Percentiles rank a stretch among this genome's conserved stretches.
phyloP scores from a whole-genome alignment of 1,284 basidiomycete genomes.

The Cryptococcus sp. region DNA sequence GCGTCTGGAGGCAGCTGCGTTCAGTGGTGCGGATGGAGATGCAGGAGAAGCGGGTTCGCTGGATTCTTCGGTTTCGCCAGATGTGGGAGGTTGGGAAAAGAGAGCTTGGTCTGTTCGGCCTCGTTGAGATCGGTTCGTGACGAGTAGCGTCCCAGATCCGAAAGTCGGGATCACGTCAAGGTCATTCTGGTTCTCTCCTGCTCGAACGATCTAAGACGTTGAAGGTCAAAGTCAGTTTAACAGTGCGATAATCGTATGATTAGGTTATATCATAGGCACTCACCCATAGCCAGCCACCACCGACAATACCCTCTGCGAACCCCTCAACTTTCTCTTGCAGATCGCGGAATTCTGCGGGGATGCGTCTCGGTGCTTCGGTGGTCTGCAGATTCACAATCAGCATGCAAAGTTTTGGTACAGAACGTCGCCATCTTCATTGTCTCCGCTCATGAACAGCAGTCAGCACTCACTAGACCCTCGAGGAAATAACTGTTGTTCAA shows the following conservation, averaged over 20 bases:
- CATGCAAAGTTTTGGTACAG: background rate
- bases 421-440: background rate
- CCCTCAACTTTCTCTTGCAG: constrained; percentile 46
- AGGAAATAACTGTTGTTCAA: constrained; percentile 97
- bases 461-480: constrained; percentile 69
- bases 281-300: constrained; percentile 75
- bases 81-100: constrained; percentile 30
- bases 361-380: constrained; percentile 27
- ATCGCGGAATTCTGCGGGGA: constrained; percentile 28
- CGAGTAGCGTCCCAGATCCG: constrained; percentile 84
- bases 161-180: constrained; percentile 63
- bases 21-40: constrained; percentile 6
- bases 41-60: background rate
- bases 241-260: background rate
- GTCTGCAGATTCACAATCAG: constrained; percentile 19
- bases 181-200: constrained; percentile 29
- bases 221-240: background rate
- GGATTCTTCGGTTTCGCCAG: constrained; percentile 10
- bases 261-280: constrained; percentile 51
- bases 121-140: constrained; percentile 55
- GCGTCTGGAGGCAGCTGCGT: constrained; percentile 5
- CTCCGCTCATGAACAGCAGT: background rate
- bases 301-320: constrained; percentile 51
- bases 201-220: constrained; percentile 38
- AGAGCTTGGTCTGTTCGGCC: constrained; percentile 38